Base-by-base conservation (phyloP, 345 rosid genomes). In the Euphorbia peplus region DNA sequence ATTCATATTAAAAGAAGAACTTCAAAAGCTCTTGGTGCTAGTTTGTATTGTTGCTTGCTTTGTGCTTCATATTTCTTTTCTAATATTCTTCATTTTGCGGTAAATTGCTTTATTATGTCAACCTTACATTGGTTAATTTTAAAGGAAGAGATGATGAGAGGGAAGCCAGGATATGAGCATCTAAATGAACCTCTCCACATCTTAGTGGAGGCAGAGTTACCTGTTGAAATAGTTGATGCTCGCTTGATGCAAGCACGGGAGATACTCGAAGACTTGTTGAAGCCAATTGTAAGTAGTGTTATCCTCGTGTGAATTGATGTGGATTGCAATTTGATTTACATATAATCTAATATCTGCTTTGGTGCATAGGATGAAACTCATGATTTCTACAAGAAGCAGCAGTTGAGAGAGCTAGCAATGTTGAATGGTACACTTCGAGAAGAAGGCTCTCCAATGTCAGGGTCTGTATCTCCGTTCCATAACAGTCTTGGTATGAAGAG, bases 71-170 rank as follows among this genome's bases (percentile, higher is more conserved):
- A 21, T 28, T 46, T 8, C 28, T 4, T 22, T 52, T 44, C 5
- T 19, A 1, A 2, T 29, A 32, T n/a, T 32, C 22, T 28, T 8
- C 1, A 2, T 15, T 13, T 22, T 24, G 41, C 56, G 21, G 4
- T 29, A 3, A 28, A 18, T 39, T 12, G 51, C 41, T 2, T 58
- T 30, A 8, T 64, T 37, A n/a, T 22, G 50, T n/a, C 24, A 52
- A 69, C 19, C 8, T 12, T 66, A 12, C 29, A 19, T 46, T 19
- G 18, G 22, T 73, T 19, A 26, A 74, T 22, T 70, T 78, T 26
- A 60, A 64, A 95, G 99, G 99, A 95, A 78, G 98, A 92, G 72
- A 77, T 90, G 82, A 82, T 92, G 96, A 86, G 98, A 79, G 99
- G 98, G 62, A 95, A 92, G 64, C 90, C 93, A 9, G 99, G 99